Evolutionary conservation across 75 land plant species (phyloP), one percentile per base, ranked within the genome.

Genomic region (Chamaecyparis obtusa): DNA sequence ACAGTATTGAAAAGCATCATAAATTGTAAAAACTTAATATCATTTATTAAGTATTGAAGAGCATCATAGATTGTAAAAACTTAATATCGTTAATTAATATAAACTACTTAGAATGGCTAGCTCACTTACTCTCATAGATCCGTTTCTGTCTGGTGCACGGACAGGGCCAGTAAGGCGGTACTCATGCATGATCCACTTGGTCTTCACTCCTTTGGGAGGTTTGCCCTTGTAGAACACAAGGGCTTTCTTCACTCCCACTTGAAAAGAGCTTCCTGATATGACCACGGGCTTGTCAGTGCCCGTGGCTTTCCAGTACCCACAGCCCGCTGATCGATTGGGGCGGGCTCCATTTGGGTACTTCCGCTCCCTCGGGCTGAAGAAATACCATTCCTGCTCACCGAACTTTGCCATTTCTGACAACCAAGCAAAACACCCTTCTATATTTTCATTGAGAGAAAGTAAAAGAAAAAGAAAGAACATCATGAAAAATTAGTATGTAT

Each of bases 241-340:
- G 15, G 89, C 43, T 86, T 90, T 90, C 75, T 88, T 89, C 85
- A 90, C 83, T 21, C 91, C 91, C 33, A 89, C 85, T 46, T 33
- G 43, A 17, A 86, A 54, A 16, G 36, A 87, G 44, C 19, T 81
- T 27, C 81, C 49, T 8, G 43, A 33, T 27, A 75, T 21, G 15
- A 33, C 6, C 17, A 86, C 49, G 1, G 91, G 86, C 79, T 86
- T 89, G 19, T 90, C 91, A 8, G 84, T 90, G 32, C 91, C 91
- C 8, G 91, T 90, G 51, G 91, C 91, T 85, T 90, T 90, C 91
- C 91, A 90, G 88, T 88, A 90, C 8, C 91, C 91, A 9, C 91
- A 84, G 5, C 57, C 83, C 10, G 91, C 87, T 1, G 88, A 88
- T 21, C 91, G 57, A 77, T 89, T 90, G 5, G 91, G 90, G 33